Evolutionary conservation across 139 green algal genomes (phyloP).

Genomic region (Mesostigma viride): DNA sequence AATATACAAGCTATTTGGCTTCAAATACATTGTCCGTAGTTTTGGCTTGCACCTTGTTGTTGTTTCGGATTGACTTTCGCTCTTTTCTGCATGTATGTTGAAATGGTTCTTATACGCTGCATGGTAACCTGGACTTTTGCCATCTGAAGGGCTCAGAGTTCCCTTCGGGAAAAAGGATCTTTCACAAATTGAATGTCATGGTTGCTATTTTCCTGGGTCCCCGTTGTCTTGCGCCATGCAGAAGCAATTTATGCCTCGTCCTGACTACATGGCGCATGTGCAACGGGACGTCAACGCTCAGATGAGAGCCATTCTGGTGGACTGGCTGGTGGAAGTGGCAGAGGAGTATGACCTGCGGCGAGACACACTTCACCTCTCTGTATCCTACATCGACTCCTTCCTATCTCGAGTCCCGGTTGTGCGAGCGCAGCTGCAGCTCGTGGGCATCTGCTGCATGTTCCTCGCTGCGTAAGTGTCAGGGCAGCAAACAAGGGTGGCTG

Average conservation of each 20-base stretch:
- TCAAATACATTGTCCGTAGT: conserved; percentile 57
- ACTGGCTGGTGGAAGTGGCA: conserved; percentile 84
- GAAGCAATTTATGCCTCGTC: background rate
- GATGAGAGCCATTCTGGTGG: conserved; percentile 87
- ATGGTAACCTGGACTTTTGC: too few relatives aligned
- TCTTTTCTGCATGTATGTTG: too few relatives aligned
- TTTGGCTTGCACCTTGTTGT: too few relatives aligned
- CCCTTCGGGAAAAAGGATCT: too few relatives aligned
- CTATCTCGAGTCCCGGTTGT: conserved; percentile 44
- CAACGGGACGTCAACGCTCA: conserved; percentile 61
- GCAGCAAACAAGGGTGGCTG: too few relatives aligned
- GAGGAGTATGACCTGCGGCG: conserved; percentile 78
- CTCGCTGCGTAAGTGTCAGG: conserved; percentile 50
- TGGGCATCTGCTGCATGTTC: conserved; percentile 81
- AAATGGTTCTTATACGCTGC: too few relatives aligned
- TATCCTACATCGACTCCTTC: conserved; percentile 79
- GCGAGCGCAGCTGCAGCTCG: conserved; percentile 50
- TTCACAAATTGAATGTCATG: too few relatives aligned
- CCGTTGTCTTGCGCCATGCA: too few relatives aligned
- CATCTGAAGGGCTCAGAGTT: too few relatives aligned
- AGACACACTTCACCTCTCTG: conserved; percentile 76
- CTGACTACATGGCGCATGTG: conserved; percentile 15
- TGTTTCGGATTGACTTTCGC: too few relatives aligned
- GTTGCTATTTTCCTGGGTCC: too few relatives aligned
- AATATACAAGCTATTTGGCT: conserved; percentile 23